phyloP scores from a whole-genome alignment of 1,284 basidiomycete species.

The Amylostereum areolatum region DNA sequence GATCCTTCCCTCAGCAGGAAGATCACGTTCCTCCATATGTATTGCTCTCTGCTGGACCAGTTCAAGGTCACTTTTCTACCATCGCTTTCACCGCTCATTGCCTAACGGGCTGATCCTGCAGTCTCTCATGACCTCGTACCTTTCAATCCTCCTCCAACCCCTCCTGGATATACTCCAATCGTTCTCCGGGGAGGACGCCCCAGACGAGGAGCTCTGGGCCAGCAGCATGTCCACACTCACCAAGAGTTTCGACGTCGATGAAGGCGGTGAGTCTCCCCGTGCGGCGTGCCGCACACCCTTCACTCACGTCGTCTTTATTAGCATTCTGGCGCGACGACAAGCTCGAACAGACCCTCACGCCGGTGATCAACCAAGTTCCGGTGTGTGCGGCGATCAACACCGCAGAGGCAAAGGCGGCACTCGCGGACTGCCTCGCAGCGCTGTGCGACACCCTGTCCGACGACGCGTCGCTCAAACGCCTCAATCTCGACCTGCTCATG shows the following conservation, averaged over 20 bases:
- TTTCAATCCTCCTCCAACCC: conserved; percentile 69
- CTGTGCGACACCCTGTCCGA: conserved; percentile 54
- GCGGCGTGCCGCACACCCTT: neutral
- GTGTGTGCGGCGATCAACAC: conserved; percentile 35
- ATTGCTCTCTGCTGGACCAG: conserved; percentile 69
- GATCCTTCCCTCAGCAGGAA: conserved; percentile 37
- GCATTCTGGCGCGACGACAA: conserved; percentile 88
- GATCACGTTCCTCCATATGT: conserved; percentile 69
- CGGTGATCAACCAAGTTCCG: conserved; percentile 62
- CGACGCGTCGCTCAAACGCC: conserved; percentile 65
- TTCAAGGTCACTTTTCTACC: conserved; percentile 60
- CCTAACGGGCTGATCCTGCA: conserved; percentile 23
- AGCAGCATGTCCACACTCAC: conserved; percentile 59
- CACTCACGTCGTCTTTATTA: conserved; percentile 20
- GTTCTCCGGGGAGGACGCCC: conserved; percentile 29
- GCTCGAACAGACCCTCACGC: conserved; percentile 53
- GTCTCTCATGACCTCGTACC: conserved; percentile 89
- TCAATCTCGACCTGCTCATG: conserved; percentile 86
- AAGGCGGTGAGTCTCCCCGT: conserved; percentile 54
- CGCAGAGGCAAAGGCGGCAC: conserved; percentile 31
- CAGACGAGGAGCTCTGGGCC: conserved; percentile 52
- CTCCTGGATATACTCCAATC: conserved; percentile 60
- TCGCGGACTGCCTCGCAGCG: conserved; percentile 45
- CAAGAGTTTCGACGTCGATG: conserved; percentile 74
- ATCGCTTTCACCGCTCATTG: neutral